Percentiles rank a stretch among this genome's conserved stretches.
Conservation (phyloP, 257 asterid species). For the Orobanche coerulescens region DNA sequence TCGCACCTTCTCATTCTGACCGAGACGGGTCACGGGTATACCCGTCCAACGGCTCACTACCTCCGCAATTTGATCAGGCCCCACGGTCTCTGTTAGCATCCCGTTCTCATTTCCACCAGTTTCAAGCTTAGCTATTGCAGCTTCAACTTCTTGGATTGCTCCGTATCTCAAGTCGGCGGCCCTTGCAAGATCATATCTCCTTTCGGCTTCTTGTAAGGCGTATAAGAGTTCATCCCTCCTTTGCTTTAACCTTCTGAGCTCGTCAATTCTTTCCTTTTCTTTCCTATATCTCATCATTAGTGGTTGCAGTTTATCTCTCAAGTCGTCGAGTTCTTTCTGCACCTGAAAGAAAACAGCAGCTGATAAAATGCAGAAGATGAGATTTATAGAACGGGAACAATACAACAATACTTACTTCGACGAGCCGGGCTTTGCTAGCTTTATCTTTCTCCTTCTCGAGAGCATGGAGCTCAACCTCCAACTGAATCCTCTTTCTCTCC, state of each 20-base stretch:
- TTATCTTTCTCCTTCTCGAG: constrained; percentile 82
- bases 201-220: constrained; percentile 86
- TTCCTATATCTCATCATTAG: constrained; percentile 67
- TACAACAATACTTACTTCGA: constrained; percentile 35
- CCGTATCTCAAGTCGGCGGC: constrained; percentile 88
- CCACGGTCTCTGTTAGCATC: constrained; percentile 82
- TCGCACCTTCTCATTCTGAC: constrained; percentile 81
- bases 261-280: constrained; percentile 79
- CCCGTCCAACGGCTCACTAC: constrained; percentile 98
- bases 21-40: constrained; percentile 67
- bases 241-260: constrained; percentile 64
- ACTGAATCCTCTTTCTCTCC: constrained; percentile 69
- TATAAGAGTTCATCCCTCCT: constrained; percentile 58
- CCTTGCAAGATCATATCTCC: constrained; percentile 86
- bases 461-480: constrained; percentile 68
- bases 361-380: not conserved
- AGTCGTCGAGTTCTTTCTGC: constrained; percentile 71
- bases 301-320: constrained; percentile 89
- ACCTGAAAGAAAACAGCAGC: constrained; percentile 32
- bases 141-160: constrained; percentile 76
- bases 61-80: constrained; percentile 88
- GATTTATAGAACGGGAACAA: not conserved
- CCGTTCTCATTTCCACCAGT: constrained; percentile 34
- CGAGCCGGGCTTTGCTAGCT: constrained; percentile 68
- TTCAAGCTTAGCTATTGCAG: constrained; percentile 68